A percentile compares a stretch with the other conserved stretches of the same genome.
phyloP scores from a whole-genome alignment of 1,284 basidiomycete genomes.

The Pseudozyma sp. region DNA sequence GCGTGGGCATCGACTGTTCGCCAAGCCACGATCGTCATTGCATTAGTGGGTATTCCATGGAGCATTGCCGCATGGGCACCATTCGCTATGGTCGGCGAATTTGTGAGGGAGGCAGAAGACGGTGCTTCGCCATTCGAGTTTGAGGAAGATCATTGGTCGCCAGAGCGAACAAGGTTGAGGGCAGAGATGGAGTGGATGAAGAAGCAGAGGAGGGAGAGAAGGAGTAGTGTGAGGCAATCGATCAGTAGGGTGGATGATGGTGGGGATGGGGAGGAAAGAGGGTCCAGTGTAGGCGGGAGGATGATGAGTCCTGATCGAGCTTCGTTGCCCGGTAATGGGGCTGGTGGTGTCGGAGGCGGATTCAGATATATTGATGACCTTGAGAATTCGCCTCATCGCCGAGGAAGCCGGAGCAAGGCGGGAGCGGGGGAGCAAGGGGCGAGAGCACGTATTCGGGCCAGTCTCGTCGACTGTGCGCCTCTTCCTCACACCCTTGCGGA shows the following conservation, averaged over 20 bases:
- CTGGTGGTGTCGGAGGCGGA: background rate
- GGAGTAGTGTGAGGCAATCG: background rate
- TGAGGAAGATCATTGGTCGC: constrained; percentile 51
- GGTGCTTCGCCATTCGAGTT: constrained; percentile 46
- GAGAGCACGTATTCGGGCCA: constrained; percentile 35
- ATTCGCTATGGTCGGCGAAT: constrained; percentile 65
- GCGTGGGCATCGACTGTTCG: constrained; percentile 41
- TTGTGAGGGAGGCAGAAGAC: constrained; percentile 62
- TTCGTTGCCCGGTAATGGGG: background rate
- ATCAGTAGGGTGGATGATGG: background rate
- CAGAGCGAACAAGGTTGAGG: constrained; percentile 19
- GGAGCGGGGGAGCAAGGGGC: constrained; percentile 19
- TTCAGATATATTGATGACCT: constrained; percentile 28
- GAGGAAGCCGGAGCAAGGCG: background rate
- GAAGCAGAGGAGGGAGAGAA: constrained; percentile 16
- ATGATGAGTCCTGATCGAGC: background rate
- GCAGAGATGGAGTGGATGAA: constrained; percentile 6
- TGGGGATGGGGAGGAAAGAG: background rate
- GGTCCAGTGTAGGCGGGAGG: background rate
- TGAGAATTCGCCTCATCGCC: background rate
- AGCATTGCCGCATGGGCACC: constrained; percentile 67
- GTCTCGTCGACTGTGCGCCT: constrained; percentile 40
- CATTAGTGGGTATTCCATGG: constrained; percentile 65
- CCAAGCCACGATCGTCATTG: constrained; percentile 57
- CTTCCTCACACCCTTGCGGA: constrained; percentile 15